phyloP scores from a whole-genome alignment of 495 filamentous ascomycete genomes.

The Annulohypoxylon bovei region DNA sequence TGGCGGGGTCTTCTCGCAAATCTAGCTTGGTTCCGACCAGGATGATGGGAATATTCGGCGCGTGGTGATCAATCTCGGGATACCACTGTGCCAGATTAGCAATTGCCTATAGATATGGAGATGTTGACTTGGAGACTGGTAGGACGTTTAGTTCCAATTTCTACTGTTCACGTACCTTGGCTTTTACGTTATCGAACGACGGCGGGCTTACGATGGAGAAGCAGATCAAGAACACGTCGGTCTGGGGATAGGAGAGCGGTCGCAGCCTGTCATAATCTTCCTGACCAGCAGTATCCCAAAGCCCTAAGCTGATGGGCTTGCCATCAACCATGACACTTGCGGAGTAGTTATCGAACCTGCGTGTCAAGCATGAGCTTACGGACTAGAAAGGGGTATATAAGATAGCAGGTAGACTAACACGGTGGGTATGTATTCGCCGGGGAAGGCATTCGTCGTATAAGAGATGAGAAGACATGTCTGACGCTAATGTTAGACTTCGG shows the following conservation, averaged over 20 bases:
- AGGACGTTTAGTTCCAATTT: not conserved
- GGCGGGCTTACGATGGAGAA: constrained; percentile 98
- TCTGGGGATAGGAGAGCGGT: constrained; percentile 96
- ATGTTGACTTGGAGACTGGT: not conserved
- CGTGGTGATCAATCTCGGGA: constrained; percentile 96
- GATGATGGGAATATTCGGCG: constrained; percentile 94
- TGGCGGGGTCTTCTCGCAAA: constrained; percentile 88
- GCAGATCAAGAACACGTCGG: constrained; percentile 97
- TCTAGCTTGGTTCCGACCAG: constrained; percentile 98
- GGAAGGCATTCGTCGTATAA: constrained; percentile 98
- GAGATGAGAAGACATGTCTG: constrained; percentile 99
- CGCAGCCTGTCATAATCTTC: constrained; percentile 97
- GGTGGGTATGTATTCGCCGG: constrained; percentile 98
- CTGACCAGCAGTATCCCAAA: constrained; percentile 99
- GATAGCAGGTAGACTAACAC: constrained; percentile 71
- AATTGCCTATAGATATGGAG: not conserved
- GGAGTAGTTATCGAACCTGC: constrained; percentile 99
- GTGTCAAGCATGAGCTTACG: constrained; percentile 44
- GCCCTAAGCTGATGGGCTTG: constrained; percentile 92
- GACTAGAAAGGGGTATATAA: constrained; percentile 15
- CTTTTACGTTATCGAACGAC: constrained; percentile 97
- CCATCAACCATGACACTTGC: constrained; percentile 98
- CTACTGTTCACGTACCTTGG: constrained; percentile 72
- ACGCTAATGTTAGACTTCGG: constrained; percentile 45
- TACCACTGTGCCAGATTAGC: constrained; percentile 73